These are phyloP conservation scores for Sporobolomyces phaffii DNA, from an alignment of 768 basidiomycete species.

Conservation along the genomic window DNA sequence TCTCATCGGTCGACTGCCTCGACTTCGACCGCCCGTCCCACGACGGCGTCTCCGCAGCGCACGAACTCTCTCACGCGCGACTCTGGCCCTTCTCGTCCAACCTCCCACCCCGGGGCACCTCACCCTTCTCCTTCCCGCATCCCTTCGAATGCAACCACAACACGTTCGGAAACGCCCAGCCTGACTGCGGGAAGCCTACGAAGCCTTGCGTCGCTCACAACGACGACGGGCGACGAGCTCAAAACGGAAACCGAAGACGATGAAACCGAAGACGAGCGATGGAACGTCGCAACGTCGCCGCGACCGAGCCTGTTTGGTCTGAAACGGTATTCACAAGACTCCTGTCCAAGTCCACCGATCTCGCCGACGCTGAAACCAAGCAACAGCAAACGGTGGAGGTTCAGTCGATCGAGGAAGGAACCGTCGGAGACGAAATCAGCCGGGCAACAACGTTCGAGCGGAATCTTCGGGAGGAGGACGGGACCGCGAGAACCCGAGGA, in stretches of 20 bases:
- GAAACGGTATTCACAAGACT: not conserved
- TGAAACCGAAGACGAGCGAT: conserved; percentile 16
- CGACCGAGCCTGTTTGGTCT: not conserved
- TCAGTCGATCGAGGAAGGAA: not conserved
- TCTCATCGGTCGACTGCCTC: conserved; percentile 2
- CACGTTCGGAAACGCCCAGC: conserved; percentile 5
- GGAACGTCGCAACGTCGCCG: not conserved
- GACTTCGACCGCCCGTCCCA: not conserved
- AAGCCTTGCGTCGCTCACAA: not conserved
- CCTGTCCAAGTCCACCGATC: not conserved
- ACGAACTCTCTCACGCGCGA: too few species aligned
- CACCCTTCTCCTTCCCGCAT: not conserved
- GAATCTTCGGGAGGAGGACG: conserved; percentile 10
- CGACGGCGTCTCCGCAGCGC: not conserved
- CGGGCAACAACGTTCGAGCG: not conserved
- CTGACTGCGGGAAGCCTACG: conserved; percentile 23
- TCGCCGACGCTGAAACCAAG: not conserved
- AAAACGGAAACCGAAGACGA: conserved; percentile 8
- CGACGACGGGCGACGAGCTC: conserved; percentile 11
- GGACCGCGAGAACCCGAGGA: conserved; percentile 7
- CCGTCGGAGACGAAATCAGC: not conserved
- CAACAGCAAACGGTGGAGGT: conserved; percentile 7
- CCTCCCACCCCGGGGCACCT: not conserved
- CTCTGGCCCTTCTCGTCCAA: too few species aligned
- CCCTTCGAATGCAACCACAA: conserved; percentile 5